Conservation (phyloP, 75 land plant species). For the Selaginella moellendorffii region DNA sequence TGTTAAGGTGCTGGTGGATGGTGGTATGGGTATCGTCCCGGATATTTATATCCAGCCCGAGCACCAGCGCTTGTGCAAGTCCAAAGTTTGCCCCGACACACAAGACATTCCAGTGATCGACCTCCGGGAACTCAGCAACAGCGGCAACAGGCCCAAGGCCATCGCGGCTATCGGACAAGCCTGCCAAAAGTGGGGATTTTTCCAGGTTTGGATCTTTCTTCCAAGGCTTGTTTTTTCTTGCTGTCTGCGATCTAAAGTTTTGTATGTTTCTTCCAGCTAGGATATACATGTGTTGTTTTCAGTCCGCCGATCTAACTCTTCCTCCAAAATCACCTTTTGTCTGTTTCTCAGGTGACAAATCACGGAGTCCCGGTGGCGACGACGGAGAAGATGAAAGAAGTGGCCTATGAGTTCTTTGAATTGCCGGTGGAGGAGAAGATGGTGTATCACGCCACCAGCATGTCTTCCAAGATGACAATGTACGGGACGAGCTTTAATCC, state of each 20-base stretch:
- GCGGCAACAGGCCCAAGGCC: conserved; percentile 11
- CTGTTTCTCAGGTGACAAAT: conserved; percentile 17
- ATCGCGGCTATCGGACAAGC: conserved; percentile 36
- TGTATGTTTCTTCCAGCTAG: background rate
- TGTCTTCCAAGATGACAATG: conserved; percentile 9
- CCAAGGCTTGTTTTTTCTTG: background rate
- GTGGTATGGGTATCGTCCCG: background rate
- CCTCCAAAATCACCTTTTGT: too few relatives aligned
- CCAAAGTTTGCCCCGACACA: background rate
- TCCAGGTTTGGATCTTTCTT: conserved; percentile 35
- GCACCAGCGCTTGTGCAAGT: background rate
- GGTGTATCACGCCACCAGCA: conserved; percentile 16
- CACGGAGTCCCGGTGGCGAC: conserved; percentile 24
- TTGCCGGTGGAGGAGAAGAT: conserved; percentile 34
- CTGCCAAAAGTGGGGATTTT: conserved; percentile 65
- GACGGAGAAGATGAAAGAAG: conserved; percentile 22
- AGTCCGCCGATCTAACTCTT: background rate
- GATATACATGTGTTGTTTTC: background rate
- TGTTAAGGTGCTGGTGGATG: background rate
- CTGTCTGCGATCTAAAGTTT: background rate
- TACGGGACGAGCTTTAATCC: conserved; percentile 19
- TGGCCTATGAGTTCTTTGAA: conserved; percentile 32
- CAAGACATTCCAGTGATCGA: conserved; percentile 45
- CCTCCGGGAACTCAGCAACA: conserved; percentile 21
- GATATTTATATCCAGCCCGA: background rate